Base-by-base conservation (phyloP, 139 green algal genomes). In the Gonium pectorale region DNA sequence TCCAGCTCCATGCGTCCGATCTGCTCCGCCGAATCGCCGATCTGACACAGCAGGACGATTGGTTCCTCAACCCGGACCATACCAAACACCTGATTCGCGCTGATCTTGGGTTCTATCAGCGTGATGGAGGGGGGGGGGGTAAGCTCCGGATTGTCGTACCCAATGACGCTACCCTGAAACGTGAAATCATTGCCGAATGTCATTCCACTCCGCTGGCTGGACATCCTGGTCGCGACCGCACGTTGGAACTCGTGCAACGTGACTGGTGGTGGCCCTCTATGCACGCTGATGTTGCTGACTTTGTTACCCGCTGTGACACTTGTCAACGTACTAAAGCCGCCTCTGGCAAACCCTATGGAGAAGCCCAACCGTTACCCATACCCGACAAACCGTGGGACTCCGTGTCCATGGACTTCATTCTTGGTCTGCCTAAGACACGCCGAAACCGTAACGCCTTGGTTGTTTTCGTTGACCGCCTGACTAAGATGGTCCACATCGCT, bases 381-480 rank as follows among this genome's bases (percentile, higher is more conserved):
- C 73, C 73, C 24, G 73, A 81, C 3, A 31, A 3, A 8, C 69
- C 69, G 2, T 78, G 69, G 69, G 4, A 60, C 9, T 64, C 44
- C 46, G 69, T 78, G 5, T 78, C 69, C 5, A 78, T 78, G 69
- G 69, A 78, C 19, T 78, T 78, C 31, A 44, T 78, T 1, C 5
- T 78, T 35, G 69, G 69, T 26, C 44, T 78, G 29, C 69, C 69
- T 22, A 15, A 40, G 41, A 75, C 67, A 6, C 22, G 33, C 29
- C 11, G 19, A 46, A n/a, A n/a, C n/a, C 49, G 63, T 31, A 63
- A 78, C n/a, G 44, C 69, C 44, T 11, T 78, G 43, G 29, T 63
- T 29, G 69, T 78, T 6, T 78, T 78, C 63, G 69, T 78, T 27
- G 69, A 78, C 35, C 69, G 67, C 38, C 67, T 49, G 40, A 74